Evolutionary conservation across 2,329 filamentous ascomycete genomes (phyloP), one percentile per base, ranked within the genome.

Genomic region (Stylonectria norvegica): DNA sequence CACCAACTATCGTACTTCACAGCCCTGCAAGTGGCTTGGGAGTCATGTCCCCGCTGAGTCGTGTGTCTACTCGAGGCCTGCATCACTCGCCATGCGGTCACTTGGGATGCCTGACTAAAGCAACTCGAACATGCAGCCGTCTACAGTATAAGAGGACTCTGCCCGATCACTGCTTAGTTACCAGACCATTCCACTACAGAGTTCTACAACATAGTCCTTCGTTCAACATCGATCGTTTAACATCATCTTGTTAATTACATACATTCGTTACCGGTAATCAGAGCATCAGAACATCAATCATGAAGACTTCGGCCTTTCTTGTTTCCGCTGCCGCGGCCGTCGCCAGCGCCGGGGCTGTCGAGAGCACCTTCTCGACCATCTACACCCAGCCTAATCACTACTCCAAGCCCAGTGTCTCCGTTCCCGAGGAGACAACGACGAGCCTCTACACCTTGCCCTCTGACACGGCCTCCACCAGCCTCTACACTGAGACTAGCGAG

Each of bases 291-390:
- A 20, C 17, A 19, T 39, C 19, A 25, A 42, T 33, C 39, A 69
- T 70, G 68, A 67, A 64, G 57, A 53, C 59, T 36, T 47, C 59
- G 18, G 37, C 59, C 31, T 20, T 69, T 47, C 31, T 65, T 35
- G 31, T 61, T 42, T 47, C 52, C 40, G 56, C 62, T 36, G 62
- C 66, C 36, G 61, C 66, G 27, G 66, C 67, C 30, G 59, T 58
- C 40, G 65, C 63, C 51, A 66, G 51, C 49, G 72, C 70, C 31
- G 45, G 48, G 15, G 42, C 47, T 20, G 34, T 37, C 28, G 37
- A 40, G 23, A 38, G 40, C 22, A 45, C 48, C 38, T 40, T 52
- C 37, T 48, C 55, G n/a, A 51, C 46, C 19, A 37, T 57, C 40
- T 56, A 56, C 43, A 49, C 45, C 5, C 48, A 54, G 20, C 45